phyloP scores from a whole-genome alignment of 768 basidiomycete species.

The Sistotremastrum niveocremeum region DNA sequence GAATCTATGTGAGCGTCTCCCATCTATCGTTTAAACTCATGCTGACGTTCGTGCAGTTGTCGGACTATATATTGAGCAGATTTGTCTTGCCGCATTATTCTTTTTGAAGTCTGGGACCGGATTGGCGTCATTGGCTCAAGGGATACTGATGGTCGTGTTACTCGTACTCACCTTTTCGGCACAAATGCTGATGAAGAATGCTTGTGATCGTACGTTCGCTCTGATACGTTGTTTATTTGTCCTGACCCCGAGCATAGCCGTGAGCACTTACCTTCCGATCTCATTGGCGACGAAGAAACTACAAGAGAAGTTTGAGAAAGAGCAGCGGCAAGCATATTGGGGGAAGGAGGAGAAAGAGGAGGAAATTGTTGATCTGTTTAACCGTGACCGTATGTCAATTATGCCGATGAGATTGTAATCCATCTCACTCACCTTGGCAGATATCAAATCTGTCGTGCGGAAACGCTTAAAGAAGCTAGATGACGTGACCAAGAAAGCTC shows the following conservation, averaged over 20 bases:
- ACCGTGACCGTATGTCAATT: slow-evolving; percentile 10
- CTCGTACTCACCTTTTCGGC: slow-evolving; percentile 35
- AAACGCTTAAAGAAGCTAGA: slow-evolving; percentile 3
- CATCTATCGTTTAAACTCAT: slow-evolving; percentile 11
- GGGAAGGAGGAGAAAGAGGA: slow-evolving; percentile 18
- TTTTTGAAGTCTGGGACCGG: slow-evolving; percentile 39
- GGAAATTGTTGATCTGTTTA: slow-evolving; percentile 14
- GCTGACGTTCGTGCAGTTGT: slow-evolving; percentile 35
- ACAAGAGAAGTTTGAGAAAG: slow-evolving; percentile 22
- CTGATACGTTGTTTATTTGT: not conserved
- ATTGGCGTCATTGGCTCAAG: slow-evolving; percentile 25
- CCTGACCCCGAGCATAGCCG: slow-evolving; percentile 20
- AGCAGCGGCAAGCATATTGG: slow-evolving; percentile 1
- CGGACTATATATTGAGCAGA: slow-evolving; percentile 59
- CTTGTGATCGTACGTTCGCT: slow-evolving; percentile 26
- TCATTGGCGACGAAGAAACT: slow-evolving; percentile 48
- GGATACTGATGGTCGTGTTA: slow-evolving; percentile 45
- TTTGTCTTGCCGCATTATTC: slow-evolving; percentile 52
- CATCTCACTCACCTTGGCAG: not conserved
- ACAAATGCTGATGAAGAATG: slow-evolving; percentile 25
- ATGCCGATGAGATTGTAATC: not conserved
- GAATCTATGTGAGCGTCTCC: slow-evolving; percentile 29
- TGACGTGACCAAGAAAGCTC: slow-evolving; percentile 2
- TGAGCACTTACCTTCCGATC: slow-evolving; percentile 44
- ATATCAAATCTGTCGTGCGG: slow-evolving; percentile 6